phyloP scores from a whole-genome alignment of 768 basidiomycete species.

The Lactifluus rugatus region DNA sequence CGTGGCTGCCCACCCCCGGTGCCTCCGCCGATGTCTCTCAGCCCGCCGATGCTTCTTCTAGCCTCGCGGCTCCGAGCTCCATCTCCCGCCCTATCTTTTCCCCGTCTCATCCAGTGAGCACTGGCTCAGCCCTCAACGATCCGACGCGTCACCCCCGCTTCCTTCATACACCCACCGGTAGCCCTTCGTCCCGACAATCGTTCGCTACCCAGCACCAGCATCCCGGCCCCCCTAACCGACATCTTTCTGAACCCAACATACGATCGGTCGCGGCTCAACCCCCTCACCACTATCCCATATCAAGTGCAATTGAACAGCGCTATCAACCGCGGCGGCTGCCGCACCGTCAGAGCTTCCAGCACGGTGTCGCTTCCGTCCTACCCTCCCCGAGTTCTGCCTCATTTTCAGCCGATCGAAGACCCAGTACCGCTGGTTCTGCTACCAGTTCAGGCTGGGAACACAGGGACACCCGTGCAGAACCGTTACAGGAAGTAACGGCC shows the following conservation, averaged over 20 bases:
- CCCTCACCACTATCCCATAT: not conserved
- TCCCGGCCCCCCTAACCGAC: not conserved
- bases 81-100: conserved; percentile 2
- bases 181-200: conserved; percentile 3
- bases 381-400: conserved; percentile 8
- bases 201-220: conserved; percentile 3
- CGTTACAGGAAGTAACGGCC: conserved; percentile 4
- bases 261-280: conserved; percentile 3
- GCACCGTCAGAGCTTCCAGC: conserved; percentile 11
- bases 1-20: conserved; percentile 5
- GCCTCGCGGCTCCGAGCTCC: not conserved
- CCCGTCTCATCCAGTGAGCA: not conserved
- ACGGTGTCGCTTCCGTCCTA: not conserved
- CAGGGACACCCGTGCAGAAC: conserved; percentile 1
- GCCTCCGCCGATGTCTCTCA: conserved; percentile 9
- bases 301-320: conserved; percentile 1
- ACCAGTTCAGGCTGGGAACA: conserved; percentile 16
- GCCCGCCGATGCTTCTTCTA: not conserved
- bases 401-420: conserved; percentile 11
- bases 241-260: conserved; percentile 14
- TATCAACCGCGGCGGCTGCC: not conserved
- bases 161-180: conserved; percentile 3
- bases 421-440: conserved; percentile 15
- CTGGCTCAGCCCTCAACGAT: not conserved
- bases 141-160: conserved; percentile 13